Evolutionary conservation across 768 basidiomycete species (phyloP), one percentile per base, ranked within the genome.

Genomic region (Suillus weaverae): DNA sequence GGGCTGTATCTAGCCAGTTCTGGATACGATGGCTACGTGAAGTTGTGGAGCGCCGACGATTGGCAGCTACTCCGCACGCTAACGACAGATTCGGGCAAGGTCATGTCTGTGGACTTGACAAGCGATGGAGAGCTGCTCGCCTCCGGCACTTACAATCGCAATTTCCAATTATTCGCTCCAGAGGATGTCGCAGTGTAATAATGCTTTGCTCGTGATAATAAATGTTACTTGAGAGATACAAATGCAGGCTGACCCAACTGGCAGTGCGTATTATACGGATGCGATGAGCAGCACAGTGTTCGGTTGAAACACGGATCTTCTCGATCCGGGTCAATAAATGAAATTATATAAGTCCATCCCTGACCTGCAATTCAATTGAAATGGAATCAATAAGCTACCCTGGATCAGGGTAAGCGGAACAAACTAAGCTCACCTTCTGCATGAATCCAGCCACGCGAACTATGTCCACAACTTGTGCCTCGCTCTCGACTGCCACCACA

Each of bases 11-110:
- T 99, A 64, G 95, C 92, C 4, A 94, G 93, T 69, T 82, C 93
- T 4, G 96, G 97, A 4, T 99, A 98, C 75, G 97, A 99, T 73
- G 94, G 95, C 5, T 86, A 91, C 64, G 93, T 99, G 73, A 95
- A 97, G 76, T 72, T 99, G 62, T 99, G 97, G 97, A 93, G 90
- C 71, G 93, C 96, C 55, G 97, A 99, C 74, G 97, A 99, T 72
- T 99, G 97, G 97, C 95, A 94, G 71, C 80, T 96, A 51, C 83
- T 97, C 60, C 86, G 89, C 67, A 91, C 91, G 51, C 82, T 99
- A 64, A 88, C 94, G 60, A 96, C 95, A 26, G 97, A 99, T 73
- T 90, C 91, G 33, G 95, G 96, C n/a, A 99, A 98, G 77, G 96
- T 98, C 66, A 99, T 99, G 97, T 94, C 92, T 8, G 95, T 98